Evolutionary conservation across 139 green algal genomes (phyloP).

Genomic region (Nannochloris sp.): DNA sequence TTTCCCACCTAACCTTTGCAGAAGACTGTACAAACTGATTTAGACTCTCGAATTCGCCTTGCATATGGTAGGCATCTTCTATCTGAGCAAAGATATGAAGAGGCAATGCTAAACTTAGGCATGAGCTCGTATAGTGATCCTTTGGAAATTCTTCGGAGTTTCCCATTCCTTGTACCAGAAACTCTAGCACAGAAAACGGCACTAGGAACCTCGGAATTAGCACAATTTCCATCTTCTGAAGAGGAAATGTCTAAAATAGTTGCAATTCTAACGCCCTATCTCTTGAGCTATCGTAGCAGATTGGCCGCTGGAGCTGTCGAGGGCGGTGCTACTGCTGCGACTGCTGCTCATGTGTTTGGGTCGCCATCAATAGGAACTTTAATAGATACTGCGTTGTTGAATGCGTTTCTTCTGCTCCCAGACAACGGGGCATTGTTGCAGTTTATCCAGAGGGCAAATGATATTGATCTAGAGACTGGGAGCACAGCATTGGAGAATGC

Average conservation of each 20-base stretch:
- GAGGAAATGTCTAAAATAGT: constrained; percentile 31
- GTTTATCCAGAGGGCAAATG: constrained; percentile 62
- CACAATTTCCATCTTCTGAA: constrained; percentile 5
- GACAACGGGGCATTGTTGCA: constrained; percentile 65
- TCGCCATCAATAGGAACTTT: constrained; percentile 33
- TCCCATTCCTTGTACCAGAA: constrained; percentile 50
- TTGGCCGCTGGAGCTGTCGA: constrained; percentile 29
- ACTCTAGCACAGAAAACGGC: neutral
- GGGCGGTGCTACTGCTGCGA: neutral
- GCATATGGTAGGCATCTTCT: constrained; percentile 56
- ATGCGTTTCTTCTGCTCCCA: constrained; percentile 57
- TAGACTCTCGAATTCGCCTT: constrained; percentile 53
- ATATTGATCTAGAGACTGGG: constrained; percentile 54
- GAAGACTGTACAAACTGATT: neutral
- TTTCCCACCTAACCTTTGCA: neutral
- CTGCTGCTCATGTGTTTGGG: constrained; percentile 1
- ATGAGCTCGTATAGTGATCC: constrained; percentile 38
- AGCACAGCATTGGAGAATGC: constrained; percentile 21
- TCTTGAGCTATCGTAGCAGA: constrained; percentile 62
- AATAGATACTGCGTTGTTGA: constrained; percentile 74
- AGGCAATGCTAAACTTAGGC: constrained; percentile 68
- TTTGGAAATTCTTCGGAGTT: constrained; percentile 54
- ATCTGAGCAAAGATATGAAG: constrained; percentile 38
- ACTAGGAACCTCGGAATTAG: neutral
- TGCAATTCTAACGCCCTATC: constrained; percentile 56